Conservation (phyloP, 2,329 filamentous ascomycete species). For the Aspergillus hortae region DNA sequence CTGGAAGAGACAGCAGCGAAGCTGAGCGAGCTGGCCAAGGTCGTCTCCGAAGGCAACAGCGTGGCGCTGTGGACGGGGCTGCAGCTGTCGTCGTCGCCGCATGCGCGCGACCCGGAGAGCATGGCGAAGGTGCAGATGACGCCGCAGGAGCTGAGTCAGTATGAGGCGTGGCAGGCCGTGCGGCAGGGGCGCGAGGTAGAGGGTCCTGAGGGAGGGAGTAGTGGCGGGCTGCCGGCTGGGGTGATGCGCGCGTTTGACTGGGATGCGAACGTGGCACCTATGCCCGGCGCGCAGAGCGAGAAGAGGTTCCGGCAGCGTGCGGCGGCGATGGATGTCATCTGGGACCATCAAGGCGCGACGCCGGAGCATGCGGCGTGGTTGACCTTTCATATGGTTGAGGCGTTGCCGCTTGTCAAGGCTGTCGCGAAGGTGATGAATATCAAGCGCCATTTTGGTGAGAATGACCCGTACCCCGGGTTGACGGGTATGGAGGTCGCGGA, state of each 20-base stretch:
- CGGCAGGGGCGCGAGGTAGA: neutral
- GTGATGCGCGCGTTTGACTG: conserved; percentile 15
- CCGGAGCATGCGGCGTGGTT: conserved; percentile 24
- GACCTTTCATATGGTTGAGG: conserved; percentile 9
- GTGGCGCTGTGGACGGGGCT: conserved; percentile 18
- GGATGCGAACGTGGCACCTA: conserved; percentile 11
- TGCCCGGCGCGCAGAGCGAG: conserved; percentile 15
- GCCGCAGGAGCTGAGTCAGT: conserved; percentile 8
- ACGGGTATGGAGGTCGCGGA: conserved; percentile 19
- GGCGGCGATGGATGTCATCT: conserved; percentile 19
- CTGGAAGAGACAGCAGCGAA: conserved; percentile 17
- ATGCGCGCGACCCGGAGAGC: conserved; percentile 7
- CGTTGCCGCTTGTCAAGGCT: conserved; percentile 22
- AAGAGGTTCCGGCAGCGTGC: conserved; percentile 17
- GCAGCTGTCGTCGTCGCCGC: conserved; percentile 6
- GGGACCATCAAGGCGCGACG: conserved; percentile 18
- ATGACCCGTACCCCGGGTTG: conserved; percentile 7
- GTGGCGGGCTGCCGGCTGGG: neutral
- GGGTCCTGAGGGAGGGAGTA: neutral
- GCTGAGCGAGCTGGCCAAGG: conserved; percentile 12
- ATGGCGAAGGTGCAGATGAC: conserved; percentile 14
- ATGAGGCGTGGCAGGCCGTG: conserved; percentile 3
- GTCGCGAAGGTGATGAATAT: conserved; percentile 17
- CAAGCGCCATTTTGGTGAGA: conserved; percentile 11
- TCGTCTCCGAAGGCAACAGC: conserved; percentile 15